Base-by-base conservation (phyloP, 805 yeast species). In the Candida suzukii region DNA sequence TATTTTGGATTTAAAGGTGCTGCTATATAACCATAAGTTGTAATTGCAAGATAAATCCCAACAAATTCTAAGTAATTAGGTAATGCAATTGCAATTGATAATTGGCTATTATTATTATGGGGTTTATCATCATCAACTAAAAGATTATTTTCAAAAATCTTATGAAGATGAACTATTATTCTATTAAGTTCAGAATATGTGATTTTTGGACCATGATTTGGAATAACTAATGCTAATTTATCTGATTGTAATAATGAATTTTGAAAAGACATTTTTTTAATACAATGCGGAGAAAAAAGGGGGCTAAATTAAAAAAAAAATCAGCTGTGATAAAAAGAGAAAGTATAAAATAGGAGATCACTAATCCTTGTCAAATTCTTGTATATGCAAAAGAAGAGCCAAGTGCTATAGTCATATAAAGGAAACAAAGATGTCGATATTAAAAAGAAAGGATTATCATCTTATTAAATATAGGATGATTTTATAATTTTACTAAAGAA, bases 1-100 rank as follows among this genome's bases (percentile, higher is more conserved):
- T 79, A 80, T 41, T 70, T 69, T 14, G 86, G 74, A 51, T 82
- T 83, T 54, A 82, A 63, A 13, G 90, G 90, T 2, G 87, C 84
- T 18, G 83, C 83, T 35, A 81, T 66, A 48, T 73, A 66, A 1
- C 77, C 73, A 24, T 75, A 68, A 46, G 73, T 70, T 2, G 85
- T 74, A 21, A 72, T 64, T 2, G 79, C 81, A 19, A 82, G 57
- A 53, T 79, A 82, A 2, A 74, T 61, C 10, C 71, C 68, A 1
- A 73, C 68, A 40, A 79, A 72, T 50, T 82, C 88, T 20, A 82
- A 53, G 4, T 75, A 62, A 54, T 83, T 82, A 24, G 80, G 78
- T 44, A 82, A 60, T 1, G 84, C 68, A 19, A 81, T 78, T 0
- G 83, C 81, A 32, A 79, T 66, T 2, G 76, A 69, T 3, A 70